Evolutionary conservation across 108 stramenopile species (phyloP).

Genomic region (Hondaea fermentalgiana): DNA sequence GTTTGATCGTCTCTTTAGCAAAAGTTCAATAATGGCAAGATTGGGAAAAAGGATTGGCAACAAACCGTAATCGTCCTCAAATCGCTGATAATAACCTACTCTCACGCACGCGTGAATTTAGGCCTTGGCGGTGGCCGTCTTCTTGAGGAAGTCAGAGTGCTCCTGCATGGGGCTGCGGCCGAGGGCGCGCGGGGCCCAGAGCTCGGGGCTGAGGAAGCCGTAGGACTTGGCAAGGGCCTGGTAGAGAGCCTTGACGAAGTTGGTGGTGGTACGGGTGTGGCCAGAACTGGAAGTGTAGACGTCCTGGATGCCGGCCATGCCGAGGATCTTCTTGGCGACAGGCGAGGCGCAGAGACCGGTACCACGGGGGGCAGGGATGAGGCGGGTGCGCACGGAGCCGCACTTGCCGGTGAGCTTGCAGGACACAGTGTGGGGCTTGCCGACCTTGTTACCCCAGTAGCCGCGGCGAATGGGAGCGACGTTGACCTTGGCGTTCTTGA

Average conservation of each 20-base stretch:
- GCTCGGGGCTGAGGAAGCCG: conserved; percentile 94
- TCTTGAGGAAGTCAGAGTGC: conserved; percentile 97
- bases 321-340: conserved; percentile 94
- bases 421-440: conserved; percentile 96
- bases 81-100: no score
- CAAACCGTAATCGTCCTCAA: no score
- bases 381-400: conserved; percentile 94
- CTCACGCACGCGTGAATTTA: background rate
- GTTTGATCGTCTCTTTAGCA: no score
- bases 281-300: conserved; percentile 83
- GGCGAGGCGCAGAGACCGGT: conserved; percentile 97
- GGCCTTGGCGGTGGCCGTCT: conserved; percentile 49
- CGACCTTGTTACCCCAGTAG: conserved; percentile 94
- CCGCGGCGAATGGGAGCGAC: conserved; percentile 96
- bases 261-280: conserved; percentile 99
- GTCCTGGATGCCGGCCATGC: conserved; percentile 95
- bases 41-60: no score
- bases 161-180: conserved; percentile 85
- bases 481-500: conserved; percentile 96
- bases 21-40: no score
- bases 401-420: conserved; percentile 99
- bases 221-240: conserved; percentile 92
- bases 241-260: conserved; percentile 99
- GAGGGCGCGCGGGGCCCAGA: conserved; percentile 89
- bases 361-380: conserved; percentile 99